Percentiles rank a stretch among this genome's conserved stretches.
Conservation (phyloP, 1,284 basidiomycete species). For the Pseudozyma sp. region DNA sequence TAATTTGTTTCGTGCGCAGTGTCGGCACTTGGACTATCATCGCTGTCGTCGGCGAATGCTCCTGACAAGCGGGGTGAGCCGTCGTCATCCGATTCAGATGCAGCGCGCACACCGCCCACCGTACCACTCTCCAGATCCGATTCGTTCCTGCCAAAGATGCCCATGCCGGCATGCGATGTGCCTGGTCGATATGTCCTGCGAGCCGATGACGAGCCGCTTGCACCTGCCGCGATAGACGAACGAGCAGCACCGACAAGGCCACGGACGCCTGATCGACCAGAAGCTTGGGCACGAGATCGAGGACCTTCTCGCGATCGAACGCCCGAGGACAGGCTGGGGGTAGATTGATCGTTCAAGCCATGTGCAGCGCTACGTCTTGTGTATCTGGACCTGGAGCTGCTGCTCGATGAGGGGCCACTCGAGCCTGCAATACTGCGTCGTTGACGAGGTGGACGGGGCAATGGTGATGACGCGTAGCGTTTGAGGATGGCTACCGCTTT, state of each 20-base stretch:
- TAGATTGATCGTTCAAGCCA: neutral
- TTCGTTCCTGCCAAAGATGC: conserved; percentile 56
- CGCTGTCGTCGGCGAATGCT: conserved; percentile 7
- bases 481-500: conserved; percentile 56
- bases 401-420: conserved; percentile 12
- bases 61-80: neutral
- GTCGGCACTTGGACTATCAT: conserved; percentile 2
- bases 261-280: conserved; percentile 5
- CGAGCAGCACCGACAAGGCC: neutral
- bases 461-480: conserved; percentile 38
- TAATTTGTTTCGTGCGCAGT: neutral
- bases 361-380: conserved; percentile 3
- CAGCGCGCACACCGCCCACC: conserved; percentile 52
- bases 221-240: too few relatives aligned
- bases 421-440: conserved; percentile 15
- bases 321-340: neutral
- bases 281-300: conserved; percentile 5
- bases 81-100: conserved; percentile 42
- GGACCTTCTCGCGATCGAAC: conserved; percentile 9
- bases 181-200: conserved; percentile 8
- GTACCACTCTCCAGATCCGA: conserved; percentile 53
- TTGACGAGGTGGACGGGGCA: conserved; percentile 27
- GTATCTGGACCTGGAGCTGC: conserved; percentile 15
- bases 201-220: neutral
- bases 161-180: conserved; percentile 30